Evolutionary conservation across 2,329 filamentous ascomycete species (phyloP), one percentile per base, ranked within the genome.

Genomic region (Colletotrichum horii): DNA sequence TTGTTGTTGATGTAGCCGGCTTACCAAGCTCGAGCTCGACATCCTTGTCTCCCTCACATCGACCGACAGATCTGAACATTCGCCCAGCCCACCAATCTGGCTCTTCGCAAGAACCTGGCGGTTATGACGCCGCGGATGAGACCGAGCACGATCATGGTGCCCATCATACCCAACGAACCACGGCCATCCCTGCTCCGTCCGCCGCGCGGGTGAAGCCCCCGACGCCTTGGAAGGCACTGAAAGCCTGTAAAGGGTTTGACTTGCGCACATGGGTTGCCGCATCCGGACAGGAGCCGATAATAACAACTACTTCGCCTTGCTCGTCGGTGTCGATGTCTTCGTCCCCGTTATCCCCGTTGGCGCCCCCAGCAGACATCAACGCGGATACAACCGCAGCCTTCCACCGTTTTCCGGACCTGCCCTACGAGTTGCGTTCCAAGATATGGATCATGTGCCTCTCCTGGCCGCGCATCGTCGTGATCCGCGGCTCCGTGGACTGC

Each of bases 381-480:
- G 19, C 6, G 11, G 28, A 2, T 3, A 62, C n/a, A 14, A 32
- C n/a, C 58, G 6, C 4, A 24, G 58, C 7, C 36, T 78, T 78
- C 58, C 69, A 34, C 24, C 36, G 64, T 30, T 79, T 79, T 43
- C 65, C 52, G n/a, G 68, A 76, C 26, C 36, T 79, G 38, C 77
- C 78, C 14, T 71, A 64, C 19, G 78, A 78, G 56, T 69, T 79
- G 22, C 77, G 78, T 9, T 61, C 43, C 34, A 74, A 76, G 48
- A 78, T 79, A 68, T 79, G 78, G 77, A 64, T 66, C 34, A 72
- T 78, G 66, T 65, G 76, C 56, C 70, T 79, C 32, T 56, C 69
- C 19, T 70, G 76, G 66, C 75, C 73, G 4, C 76, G 77, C 34
- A 48, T 79, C 15, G 74, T 79, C 22, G 38, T 79, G 6, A 48